Percentiles rank a stretch among this genome's conserved stretches.
phyloP scores from a whole-genome alignment of 2,329 filamentous ascomycete species.

The Neurospora sp. region DNA sequence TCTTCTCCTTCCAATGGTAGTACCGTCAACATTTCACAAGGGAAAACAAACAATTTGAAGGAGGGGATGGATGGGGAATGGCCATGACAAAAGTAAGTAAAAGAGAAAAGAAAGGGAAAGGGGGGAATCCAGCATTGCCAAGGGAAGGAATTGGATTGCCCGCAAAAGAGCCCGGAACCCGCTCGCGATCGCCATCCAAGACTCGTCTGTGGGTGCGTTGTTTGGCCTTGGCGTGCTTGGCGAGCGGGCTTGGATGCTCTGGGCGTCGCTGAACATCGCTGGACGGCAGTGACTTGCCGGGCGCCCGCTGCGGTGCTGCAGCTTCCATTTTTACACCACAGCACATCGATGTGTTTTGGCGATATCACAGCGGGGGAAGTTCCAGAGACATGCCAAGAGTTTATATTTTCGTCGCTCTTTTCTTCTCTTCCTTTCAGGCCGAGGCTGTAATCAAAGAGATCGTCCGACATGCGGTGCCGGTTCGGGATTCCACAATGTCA shows the following conservation, averaged over 20 bases:
- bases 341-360: too few relatives aligned
- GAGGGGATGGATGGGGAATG: background rate
- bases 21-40: background rate
- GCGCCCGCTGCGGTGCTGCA: background rate
- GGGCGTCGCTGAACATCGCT: background rate
- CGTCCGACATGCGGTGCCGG: background rate
- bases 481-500: background rate
- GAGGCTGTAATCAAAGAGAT: background rate
- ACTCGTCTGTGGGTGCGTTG: background rate
- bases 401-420: background rate
- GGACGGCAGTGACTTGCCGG: background rate
- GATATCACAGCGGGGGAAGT: background rate
- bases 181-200: background rate
- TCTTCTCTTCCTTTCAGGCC: background rate
- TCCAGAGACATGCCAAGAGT: background rate
- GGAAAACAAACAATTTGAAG: background rate
- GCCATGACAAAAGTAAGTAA: background rate
- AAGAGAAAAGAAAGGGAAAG: background rate
- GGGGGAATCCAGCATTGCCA: background rate
- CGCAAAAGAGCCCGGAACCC: background rate
- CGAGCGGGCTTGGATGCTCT: background rate
- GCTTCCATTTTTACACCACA: background rate
- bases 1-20: background rate
- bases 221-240: background rate
- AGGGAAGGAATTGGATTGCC: background rate